A percentile compares a stretch with the other conserved stretches of the same genome.
phyloP scores from a whole-genome alignment of 805 yeast species.

The Zygosaccharomyces bailii region DNA sequence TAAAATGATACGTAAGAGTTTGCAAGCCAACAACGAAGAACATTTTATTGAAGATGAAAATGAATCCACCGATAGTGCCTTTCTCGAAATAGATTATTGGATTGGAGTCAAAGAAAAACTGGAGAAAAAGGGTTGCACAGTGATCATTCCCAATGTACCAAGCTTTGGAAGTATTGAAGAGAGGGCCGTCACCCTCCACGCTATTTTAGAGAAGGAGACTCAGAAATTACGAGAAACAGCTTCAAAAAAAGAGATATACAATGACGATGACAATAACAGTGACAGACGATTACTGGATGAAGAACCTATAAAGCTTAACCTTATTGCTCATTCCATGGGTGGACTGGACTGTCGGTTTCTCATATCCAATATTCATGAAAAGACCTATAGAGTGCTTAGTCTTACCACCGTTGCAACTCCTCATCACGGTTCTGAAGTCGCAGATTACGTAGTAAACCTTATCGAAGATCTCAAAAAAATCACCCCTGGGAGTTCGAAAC shows the following conservation, averaged over 20 bases:
- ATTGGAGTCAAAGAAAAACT: slow-evolving; percentile 67
- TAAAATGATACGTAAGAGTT: slow-evolving; percentile 21
- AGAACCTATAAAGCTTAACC: slow-evolving; percentile 53
- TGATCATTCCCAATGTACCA: slow-evolving; percentile 73
- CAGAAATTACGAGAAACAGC: slow-evolving; percentile 20
- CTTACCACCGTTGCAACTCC: slow-evolving; percentile 87
- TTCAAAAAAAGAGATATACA: slow-evolving; percentile 26
- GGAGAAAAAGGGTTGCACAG: slow-evolving; percentile 59
- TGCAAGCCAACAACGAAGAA: slow-evolving; percentile 20
- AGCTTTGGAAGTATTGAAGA: slow-evolving; percentile 73
- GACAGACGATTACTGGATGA: slow-evolving; percentile 8
- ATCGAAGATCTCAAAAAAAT: slow-evolving; percentile 26
- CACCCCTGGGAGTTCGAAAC: slow-evolving; percentile 20
- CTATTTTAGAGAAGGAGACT: slow-evolving; percentile 41
- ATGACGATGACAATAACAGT: slow-evolving; percentile 13
- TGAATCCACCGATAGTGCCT: slow-evolving; percentile 32
- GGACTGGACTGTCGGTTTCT: slow-evolving; percentile 82
- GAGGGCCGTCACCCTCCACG: slow-evolving; percentile 58
- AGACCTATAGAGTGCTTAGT: slow-evolving; percentile 58
- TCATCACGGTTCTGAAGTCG: slow-evolving; percentile 80
- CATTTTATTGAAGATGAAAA: slow-evolving; percentile 21
- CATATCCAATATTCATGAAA: slow-evolving; percentile 50
- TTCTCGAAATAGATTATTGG: slow-evolving; percentile 66
- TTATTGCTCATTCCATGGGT: slow-evolving; percentile 92
- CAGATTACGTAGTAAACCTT: slow-evolving; percentile 56